Evolutionary conservation across 805 yeast species (phyloP), one percentile per base, ranked within the genome.

Genomic region (Cyberlindnera maritima): DNA sequence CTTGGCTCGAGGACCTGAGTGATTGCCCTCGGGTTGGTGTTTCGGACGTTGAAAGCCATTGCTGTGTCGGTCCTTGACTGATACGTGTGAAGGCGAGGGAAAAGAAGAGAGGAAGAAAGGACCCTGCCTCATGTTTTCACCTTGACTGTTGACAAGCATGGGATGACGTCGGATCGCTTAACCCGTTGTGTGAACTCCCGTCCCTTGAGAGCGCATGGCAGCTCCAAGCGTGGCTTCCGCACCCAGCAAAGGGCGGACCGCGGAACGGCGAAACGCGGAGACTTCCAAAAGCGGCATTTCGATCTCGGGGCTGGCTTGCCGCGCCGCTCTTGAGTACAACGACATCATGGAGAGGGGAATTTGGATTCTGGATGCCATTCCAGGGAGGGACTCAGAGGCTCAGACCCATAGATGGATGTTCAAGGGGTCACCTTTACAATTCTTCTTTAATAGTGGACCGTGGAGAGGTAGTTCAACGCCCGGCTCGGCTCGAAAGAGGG

Each of bases 31-130:
- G 59, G 57, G 18, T 63, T 57, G 13, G 69, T 61, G 43, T 68
- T 70, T 48, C 68, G 53, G 18, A 72, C 71, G 61, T 70, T 69
- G 59, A 72, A 72, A 5, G 71, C 76, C 76, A 72, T 71, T 31
- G 40, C 3, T 15, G 15, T 5, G n/a, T n/a, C n/a, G n/a, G n/a
- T n/a, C n/a, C n/a, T 8, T 19, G 5, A 4, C 15, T 4, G 31
- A 5, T 28, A 28, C 13, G n/a, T n/a, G n/a, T 6, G 13, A 13
- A 11, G n/a, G 31, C 13, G 31, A 11, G 31, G n/a, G n/a, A 7
- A 28, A 28, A 28, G 14, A 28, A 12, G 14, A 11, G 31, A 28
- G 13, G 13, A 4, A 11, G 31, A 28, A 28, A 28, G 31, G 25
- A 21, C 25, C 25, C 9, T 5, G 5, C 9, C 8, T 28, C 13